Percentiles rank a stretch among this genome's conserved stretches.
phyloP scores from a whole-genome alignment of 441 rosid species.

The California macrophylla region DNA sequence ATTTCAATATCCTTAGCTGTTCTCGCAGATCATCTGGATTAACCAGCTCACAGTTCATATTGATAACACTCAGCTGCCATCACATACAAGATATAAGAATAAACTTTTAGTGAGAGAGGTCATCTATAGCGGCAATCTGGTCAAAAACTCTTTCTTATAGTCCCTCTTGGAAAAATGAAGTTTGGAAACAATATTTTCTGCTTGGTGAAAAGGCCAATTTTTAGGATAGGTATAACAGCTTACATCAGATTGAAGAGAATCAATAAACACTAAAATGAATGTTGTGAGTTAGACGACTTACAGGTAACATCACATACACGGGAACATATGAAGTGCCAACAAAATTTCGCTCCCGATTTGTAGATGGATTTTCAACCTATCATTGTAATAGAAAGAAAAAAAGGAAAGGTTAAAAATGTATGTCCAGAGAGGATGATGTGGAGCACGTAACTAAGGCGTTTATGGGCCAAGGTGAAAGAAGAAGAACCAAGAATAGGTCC shows the following conservation, averaged over 20 bases:
- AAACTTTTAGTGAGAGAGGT: not conserved
- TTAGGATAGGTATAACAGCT: not conserved
- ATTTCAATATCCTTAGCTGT: slow-evolving; percentile 57
- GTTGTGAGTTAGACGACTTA: slow-evolving; percentile 19
- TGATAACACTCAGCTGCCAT: slow-evolving; percentile 41
- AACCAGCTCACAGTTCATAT: slow-evolving; percentile 45
- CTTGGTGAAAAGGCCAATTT: not conserved
- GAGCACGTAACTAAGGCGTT: too few species aligned
- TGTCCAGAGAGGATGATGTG: too few species aligned
- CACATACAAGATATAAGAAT: slow-evolving; percentile 15
- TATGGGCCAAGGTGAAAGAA: too few species aligned
- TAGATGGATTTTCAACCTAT: slow-evolving; percentile 24
- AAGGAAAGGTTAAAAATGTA: not conserved
- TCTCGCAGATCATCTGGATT: slow-evolving; percentile 34
- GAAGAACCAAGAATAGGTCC: too few species aligned
- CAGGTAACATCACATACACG: slow-evolving; percentile 61
- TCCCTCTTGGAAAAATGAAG: not conserved
- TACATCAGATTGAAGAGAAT: not conserved
- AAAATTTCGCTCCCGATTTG: slow-evolving; percentile 45
- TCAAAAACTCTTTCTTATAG: not conserved
- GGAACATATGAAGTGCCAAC: slow-evolving; percentile 52
- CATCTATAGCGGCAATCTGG: not conserved
- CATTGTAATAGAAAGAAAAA: slow-evolving; percentile 4
- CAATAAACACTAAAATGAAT: not conserved
- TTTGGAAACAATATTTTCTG: not conserved